These are phyloP conservation scores for Eucalyptus marginata DNA, from an alignment of 345 rosid genomes.

Conservation along the genomic window DNA sequence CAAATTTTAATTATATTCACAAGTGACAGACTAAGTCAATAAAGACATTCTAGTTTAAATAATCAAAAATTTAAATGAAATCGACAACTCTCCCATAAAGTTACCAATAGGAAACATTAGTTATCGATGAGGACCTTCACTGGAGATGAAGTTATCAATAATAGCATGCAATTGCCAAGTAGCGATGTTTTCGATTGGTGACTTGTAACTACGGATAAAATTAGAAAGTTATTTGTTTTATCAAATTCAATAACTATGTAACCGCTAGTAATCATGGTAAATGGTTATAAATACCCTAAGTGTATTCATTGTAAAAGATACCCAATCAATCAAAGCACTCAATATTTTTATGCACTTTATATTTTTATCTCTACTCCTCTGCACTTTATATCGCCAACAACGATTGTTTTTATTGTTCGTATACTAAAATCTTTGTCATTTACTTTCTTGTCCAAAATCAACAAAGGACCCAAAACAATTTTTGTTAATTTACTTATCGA, in stretches of 20 bases:
- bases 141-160: background rate
- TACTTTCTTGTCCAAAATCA: background rate
- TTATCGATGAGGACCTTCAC: background rate
- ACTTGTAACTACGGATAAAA: background rate
- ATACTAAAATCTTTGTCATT: background rate
- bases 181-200: background rate
- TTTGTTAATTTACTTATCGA: background rate
- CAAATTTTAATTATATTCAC: background rate
- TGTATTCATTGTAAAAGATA: background rate
- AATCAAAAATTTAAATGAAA: background rate
- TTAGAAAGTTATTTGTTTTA: background rate
- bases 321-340: background rate
- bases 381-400: background rate
- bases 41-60: accelerated
- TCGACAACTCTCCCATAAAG: background rate
- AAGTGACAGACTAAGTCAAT: background rate
- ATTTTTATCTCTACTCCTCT: background rate
- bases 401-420: background rate
- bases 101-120: background rate
- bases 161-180: background rate
- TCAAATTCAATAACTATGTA: background rate
- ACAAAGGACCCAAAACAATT: background rate
- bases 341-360: background rate
- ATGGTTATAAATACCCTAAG: background rate
- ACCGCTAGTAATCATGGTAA: background rate